Percentiles rank a stretch among this genome's conserved stretches.
These are phyloP conservation scores for Musa beccarii DNA, from an alignment of 176 grass and related monocot species.

Conservation along the genomic window DNA sequence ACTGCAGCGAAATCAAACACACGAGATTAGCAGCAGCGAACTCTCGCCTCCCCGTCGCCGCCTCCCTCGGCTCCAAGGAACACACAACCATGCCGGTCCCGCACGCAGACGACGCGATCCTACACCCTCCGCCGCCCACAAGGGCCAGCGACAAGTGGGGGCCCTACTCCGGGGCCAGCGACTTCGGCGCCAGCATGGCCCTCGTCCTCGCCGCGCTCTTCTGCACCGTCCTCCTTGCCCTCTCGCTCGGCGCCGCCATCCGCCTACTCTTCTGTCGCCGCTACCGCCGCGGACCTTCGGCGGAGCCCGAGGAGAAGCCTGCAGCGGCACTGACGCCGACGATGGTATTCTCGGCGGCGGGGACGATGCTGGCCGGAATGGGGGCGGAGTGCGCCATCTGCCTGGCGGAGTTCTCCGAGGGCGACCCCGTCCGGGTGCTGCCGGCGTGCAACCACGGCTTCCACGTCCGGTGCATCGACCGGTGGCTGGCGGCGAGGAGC, in stretches of 20 bases:
- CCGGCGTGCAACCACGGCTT: conserved; percentile 34
- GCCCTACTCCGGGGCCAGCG: conserved; percentile 23
- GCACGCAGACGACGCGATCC: conserved; percentile 6
- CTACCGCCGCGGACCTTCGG: background rate
- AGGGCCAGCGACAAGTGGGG: conserved; percentile 17
- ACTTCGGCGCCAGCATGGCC: conserved; percentile 34
- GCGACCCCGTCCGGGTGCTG: conserved; percentile 23
- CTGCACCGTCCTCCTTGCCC: conserved; percentile 13
- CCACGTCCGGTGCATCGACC: conserved; percentile 32
- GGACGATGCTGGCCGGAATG: conserved; percentile 3
- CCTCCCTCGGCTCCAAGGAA: too few relatives aligned
- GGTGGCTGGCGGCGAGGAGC: conserved; percentile 28
- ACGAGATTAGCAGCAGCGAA: background rate
- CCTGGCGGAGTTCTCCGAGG: conserved; percentile 32
- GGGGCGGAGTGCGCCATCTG: conserved; percentile 31
- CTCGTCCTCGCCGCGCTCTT: conserved; percentile 31
- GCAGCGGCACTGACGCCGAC: background rate
- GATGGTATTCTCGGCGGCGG: conserved; percentile 4
- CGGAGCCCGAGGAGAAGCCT: conserved; percentile 6
- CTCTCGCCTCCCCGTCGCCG: background rate
- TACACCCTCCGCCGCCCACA: background rate
- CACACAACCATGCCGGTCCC: background rate
- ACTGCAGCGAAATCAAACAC: conserved; percentile 1
- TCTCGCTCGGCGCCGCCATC: conserved; percentile 8
- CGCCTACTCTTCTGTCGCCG: conserved; percentile 16